Base-by-base conservation (phyloP, 108 stramenopile genomes). In the Epithemia pelagica region DNA sequence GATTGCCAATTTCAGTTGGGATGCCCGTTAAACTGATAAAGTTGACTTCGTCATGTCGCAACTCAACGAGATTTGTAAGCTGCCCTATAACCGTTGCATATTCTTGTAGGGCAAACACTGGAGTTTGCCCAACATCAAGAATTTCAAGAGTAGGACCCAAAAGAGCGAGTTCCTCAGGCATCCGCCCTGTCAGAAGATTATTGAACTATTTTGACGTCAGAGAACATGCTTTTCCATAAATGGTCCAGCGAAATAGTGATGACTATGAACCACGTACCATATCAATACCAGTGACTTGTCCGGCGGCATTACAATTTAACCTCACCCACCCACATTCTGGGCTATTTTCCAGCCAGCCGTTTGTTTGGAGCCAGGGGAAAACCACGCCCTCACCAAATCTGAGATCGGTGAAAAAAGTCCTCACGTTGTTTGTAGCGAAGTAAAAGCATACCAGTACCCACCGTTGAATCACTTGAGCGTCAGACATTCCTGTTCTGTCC, bases 161-260 rank as follows among this genome's bases (percentile, higher is more conserved):
- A 46, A 70, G 62, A 15, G 32, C 32, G 29, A 79, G 25, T 55
- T 79, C 78, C 7, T 61, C 62, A n/a, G 78, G 78, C 28, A 74
- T 74, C 0, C 28, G 8, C 27, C 78, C 78, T 23, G 69, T 74
- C 60, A 79, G 52, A 18, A 65, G 33, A 58, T 79, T 79, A 19
- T 71, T 33, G 26, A 63, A 63, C 78, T 52, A n/a, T 7, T 18
- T 27, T 23, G 56, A 58, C 58, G 21, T 68, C 60, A 26, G 31
- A 46, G 54, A 65, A 75, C 3, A 69, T 63, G 37, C 64, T 64
- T 18, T 70, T 10, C 26, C 55, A 53, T 23, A 52, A 61, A 30
- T 54, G 61, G n/a, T 63, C 62, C 76, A 68, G 68, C 7, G 65
- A 28, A 2, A 29, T 62, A 8, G 30, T 28, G 20, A 57, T 56